A percentile compares a stretch with the other conserved stretches of the same genome.
These are phyloP conservation scores for Aegilops tauschii DNA, from an alignment of 176 grass and related monocot genomes.

Conservation along the genomic window DNA sequence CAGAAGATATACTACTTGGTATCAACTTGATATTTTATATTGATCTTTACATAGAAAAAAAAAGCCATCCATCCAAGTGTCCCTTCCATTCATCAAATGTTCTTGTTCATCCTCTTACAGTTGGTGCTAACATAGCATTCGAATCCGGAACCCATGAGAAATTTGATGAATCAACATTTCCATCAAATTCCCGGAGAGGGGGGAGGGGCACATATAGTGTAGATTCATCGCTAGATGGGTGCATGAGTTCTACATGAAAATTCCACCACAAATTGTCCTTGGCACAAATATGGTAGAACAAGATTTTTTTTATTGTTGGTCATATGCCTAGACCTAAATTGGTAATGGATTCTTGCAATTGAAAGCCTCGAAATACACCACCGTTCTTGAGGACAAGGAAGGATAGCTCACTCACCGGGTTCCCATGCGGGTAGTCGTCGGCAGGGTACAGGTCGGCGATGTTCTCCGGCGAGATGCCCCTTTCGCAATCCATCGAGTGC, in stretches of 20 bases:
- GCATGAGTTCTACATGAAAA: neutral
- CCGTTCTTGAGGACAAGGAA: neutral
- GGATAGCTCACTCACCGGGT: constrained; percentile 20
- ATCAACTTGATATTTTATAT: no score
- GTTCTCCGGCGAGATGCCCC: constrained; percentile 12
- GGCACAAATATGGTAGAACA: neutral
- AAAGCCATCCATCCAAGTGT: no score
- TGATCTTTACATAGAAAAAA: no score
- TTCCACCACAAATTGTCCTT: neutral
- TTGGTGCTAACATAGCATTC: neutral
- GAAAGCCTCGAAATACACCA: neutral
- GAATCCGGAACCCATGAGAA: neutral
- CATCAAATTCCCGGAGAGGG: no score
- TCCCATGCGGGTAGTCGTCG: neutral
- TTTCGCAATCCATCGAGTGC: constrained; percentile 15
- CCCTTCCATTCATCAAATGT: neutral
- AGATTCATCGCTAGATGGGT: neutral
- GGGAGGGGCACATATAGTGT: neutral
- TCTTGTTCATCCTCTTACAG: neutral
- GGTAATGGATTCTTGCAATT: neutral
- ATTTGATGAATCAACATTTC: neutral
- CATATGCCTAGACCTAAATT: neutral
- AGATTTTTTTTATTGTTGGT: neutral
- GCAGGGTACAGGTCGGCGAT: neutral
- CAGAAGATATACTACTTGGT: no score